phyloP scores from a whole-genome alignment of 2,329 filamentous ascomycete species.

The Fusarium sp. region DNA sequence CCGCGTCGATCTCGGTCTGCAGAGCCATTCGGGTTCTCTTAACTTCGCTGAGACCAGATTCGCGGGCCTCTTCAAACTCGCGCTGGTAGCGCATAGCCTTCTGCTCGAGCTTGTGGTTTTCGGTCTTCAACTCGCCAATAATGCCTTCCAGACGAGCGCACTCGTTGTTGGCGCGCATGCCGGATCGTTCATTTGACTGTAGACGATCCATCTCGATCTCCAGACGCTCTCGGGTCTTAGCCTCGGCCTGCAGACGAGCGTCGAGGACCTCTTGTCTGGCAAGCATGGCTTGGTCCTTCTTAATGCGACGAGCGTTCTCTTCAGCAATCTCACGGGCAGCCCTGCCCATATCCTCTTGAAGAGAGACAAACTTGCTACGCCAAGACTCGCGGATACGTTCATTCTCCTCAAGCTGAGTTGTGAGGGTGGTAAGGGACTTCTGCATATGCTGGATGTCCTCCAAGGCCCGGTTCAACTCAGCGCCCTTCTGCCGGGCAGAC shows the following conservation, averaged over 20 bases:
- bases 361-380: constrained; percentile 82
- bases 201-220: constrained; percentile 75
- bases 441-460: constrained; percentile 79
- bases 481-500: constrained; percentile 60
- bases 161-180: constrained; percentile 72
- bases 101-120: constrained; percentile 80
- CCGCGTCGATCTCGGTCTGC: constrained; percentile 83
- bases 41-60: constrained; percentile 82
- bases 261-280: constrained; percentile 85
- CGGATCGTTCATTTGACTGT: constrained; percentile 72
- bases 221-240: constrained; percentile 74
- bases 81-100: constrained; percentile 77
- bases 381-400: constrained; percentile 85
- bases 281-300: constrained; percentile 82
- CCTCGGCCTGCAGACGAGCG: constrained; percentile 79
- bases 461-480: constrained; percentile 61
- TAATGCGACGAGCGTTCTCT: constrained; percentile 83
- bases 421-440: constrained; percentile 78
- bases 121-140: constrained; percentile 68
- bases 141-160: constrained; percentile 69
- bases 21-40: constrained; percentile 82
- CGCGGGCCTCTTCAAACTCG: constrained; percentile 86
- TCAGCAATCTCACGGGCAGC: constrained; percentile 83
- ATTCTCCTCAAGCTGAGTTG: constrained; percentile 85
- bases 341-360: constrained; percentile 88